phyloP scores from a whole-genome alignment of 148 eudicot genomes.

The Vaccinium vitisidaea region DNA sequence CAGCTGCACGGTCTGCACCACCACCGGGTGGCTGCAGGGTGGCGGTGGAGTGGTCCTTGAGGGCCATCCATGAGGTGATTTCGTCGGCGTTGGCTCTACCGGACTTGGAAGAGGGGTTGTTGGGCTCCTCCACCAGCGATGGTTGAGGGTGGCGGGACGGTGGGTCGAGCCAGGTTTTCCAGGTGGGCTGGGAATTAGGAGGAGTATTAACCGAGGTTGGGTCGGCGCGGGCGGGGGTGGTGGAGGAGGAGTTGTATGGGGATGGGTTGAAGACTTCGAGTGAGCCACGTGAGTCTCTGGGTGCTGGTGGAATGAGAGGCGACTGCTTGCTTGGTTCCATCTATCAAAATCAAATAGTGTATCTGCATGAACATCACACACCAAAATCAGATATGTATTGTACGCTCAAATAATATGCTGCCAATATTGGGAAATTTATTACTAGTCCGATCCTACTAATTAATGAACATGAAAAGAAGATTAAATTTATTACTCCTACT shows the following conservation, averaged over 20 bases:
- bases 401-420: too few relatives aligned
- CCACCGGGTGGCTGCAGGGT: conserved; percentile 1
- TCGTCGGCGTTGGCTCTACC: conserved; percentile 38
- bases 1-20: background rate
- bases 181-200: conserved; percentile 36
- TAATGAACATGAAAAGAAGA: too few relatives aligned
- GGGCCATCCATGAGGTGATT: conserved; percentile 93
- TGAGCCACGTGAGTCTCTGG: conserved; percentile 80
- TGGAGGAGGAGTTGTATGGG: conserved; percentile 23
- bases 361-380: conserved; percentile 9
- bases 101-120: conserved; percentile 26
- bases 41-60: conserved; percentile 41
- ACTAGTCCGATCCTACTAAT: too few relatives aligned
- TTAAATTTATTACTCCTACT: too few relatives aligned
- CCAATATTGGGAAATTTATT: too few relatives aligned
- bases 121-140: conserved; percentile 25
- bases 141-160: conserved; percentile 24
- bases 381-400: background rate
- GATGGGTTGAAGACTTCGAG: conserved; percentile 92
- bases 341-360: conserved; percentile 11
- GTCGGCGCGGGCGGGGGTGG: conserved; percentile 20
- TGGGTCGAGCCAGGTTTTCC: conserved; percentile 48
- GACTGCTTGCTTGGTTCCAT: conserved; percentile 55
- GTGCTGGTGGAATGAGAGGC: conserved; percentile 41
- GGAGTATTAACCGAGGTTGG: conserved; percentile 36